Evolutionary conservation across 1,284 basidiomycete species (phyloP), one percentile per base, ranked within the genome.

Genomic region (Melampsora americana): DNA sequence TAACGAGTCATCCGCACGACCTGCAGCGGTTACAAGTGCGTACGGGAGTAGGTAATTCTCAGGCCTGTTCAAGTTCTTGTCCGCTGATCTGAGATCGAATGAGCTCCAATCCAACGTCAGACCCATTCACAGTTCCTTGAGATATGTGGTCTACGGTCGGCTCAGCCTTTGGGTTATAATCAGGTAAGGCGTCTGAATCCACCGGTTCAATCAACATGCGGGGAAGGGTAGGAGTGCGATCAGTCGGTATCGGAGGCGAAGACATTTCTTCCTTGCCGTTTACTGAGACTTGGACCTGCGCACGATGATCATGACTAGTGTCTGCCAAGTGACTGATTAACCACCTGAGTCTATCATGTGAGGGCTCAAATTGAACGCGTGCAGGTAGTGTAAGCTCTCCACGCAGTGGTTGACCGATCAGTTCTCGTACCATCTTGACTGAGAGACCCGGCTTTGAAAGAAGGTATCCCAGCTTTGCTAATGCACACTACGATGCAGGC

Each of bases 381-480:
- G 59, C 65, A 56, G 72, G 72, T 20, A 28, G n/a, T 4, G 91
- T 93, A 35, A 96, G 87, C 83, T 96, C 94, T 35, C 94, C 93
- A 5, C 94, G 90, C 14, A 96, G 85, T 6, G 93, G 90, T 60
- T 87, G 87, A 11, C 88, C 86, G 79, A 96, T 88, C n/a, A 95
- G 86, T 66, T 88, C 85, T 73, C 92, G 88, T 71, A 95, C 87
- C 83, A 92, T 87, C 20, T 85, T 82, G 0, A 86, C 81, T 0
- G 87, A 86, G 1, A 95, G 86, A 79, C 92, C 90, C 0, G 89
- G 85, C 81, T 96, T 95, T 5, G 91, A 92, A 42, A 96, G 86
- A 9, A 96, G 87, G 80, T 96, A 96, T 62, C 90, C 88, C 11
- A 96, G 86, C 83, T 96, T 96, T 14, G 92, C 87, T 44, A 95